Base-by-base conservation (phyloP, 176 grass and related monocot species). In the Carex littledalei region DNA sequence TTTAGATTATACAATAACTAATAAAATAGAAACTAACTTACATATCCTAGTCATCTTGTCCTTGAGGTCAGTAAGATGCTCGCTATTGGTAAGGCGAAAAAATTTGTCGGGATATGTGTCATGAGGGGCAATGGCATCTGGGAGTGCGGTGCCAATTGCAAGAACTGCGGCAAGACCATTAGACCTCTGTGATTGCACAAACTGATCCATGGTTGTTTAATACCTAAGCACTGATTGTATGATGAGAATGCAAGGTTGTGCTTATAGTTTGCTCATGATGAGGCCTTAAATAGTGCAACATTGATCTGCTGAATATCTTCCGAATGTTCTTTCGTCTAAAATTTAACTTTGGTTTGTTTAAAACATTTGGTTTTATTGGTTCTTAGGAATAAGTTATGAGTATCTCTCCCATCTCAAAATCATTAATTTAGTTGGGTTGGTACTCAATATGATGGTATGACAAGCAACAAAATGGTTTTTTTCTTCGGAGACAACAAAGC, bases 141-240 rank as follows among this genome's bases (percentile, higher is more conserved):
- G 72, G 43, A 77, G 72, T 54, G 72, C 72, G 3, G 72, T 77
- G 18, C 72, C 72, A 11, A 77, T 77, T 24, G 72, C 72, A 54
- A 77, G 72, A 14, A 77, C 72, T 3, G 45, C 53, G 5, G 43
- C 72, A 17, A 77, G 72, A 11, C 72, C 72, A 26, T 77, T 77
- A 29, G 72, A 77, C 12, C 72, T 77, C 49, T 54, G 65, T 6
- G 31, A 34, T 37, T 67, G 29, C 65, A 67, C 12, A 67, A 6
- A 67, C 31, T 37, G 65, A 12, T 67, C 65, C 65, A 67, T 67
- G 65, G 65, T 67, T 37, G 26, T 16, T 1, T 37, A 67, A 22
- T 67, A 67, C 65, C 35, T 31, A 67, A 6, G 16, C 65, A 35
- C 65, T 67, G 14, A 17, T 35, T 67, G 65, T 67, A 6, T 35